phyloP scores from a whole-genome alignment of 2,329 filamentous ascomycete genomes.

The Fusarium sp. region DNA sequence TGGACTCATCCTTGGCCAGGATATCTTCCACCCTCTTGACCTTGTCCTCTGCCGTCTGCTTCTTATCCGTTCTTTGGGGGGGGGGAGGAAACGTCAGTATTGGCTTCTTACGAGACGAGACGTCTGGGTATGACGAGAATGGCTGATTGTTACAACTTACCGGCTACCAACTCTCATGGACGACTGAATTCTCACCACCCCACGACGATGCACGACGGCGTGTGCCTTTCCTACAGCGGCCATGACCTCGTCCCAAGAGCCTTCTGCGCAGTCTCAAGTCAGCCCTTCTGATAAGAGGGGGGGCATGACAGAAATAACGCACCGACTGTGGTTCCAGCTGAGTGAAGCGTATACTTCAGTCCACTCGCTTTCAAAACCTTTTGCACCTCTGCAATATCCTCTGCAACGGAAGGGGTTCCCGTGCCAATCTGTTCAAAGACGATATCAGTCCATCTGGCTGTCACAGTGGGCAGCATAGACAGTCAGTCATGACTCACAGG shows the following conservation, averaged over 20 bases:
- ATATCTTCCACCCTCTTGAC: slow-evolving; percentile 68
- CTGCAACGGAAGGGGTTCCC: slow-evolving; percentile 75
- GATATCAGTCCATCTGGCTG: slow-evolving; percentile 11
- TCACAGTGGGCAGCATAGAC: too few species aligned
- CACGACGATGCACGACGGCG: slow-evolving; percentile 76
- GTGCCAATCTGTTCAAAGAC: slow-evolving; percentile 74
- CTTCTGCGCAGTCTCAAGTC: slow-evolving; percentile 66
- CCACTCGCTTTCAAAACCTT: slow-evolving; percentile 82
- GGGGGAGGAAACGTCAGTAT: slow-evolving; percentile 3
- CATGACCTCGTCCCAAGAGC: slow-evolving; percentile 90
- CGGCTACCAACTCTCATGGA: slow-evolving; percentile 87
- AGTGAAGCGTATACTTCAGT: slow-evolving; percentile 88
- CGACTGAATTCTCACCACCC: slow-evolving; percentile 84
- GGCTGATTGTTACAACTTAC: slow-evolving; percentile 54
- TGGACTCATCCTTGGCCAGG: slow-evolving; percentile 46
- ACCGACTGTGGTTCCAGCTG: slow-evolving; percentile 92
- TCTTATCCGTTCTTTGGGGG: slow-evolving; percentile 77
- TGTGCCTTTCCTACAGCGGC: slow-evolving; percentile 86
- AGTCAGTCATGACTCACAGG: slow-evolving; percentile 63
- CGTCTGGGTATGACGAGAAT: not conserved
- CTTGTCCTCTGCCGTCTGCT: slow-evolving; percentile 82
- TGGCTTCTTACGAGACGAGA: not conserved
- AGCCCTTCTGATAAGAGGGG: not conserved
- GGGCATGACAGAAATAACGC: slow-evolving; percentile 49
- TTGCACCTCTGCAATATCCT: slow-evolving; percentile 90